phyloP scores from a whole-genome alignment of 2,329 filamentous ascomycete genomes.

The Neofusicoccum parvum region DNA sequence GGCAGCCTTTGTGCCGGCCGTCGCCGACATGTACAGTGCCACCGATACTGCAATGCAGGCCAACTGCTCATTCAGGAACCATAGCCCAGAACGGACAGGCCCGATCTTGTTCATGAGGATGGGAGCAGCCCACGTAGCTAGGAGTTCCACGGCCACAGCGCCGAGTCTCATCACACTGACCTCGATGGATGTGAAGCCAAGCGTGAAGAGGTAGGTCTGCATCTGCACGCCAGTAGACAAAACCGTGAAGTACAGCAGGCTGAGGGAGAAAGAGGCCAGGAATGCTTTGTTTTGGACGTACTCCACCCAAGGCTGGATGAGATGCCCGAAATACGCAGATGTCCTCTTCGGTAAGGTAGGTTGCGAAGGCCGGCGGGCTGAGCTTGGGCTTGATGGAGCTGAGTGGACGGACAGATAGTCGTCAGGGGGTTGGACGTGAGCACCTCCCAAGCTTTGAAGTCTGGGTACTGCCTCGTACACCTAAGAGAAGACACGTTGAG shows the following conservation, averaged over 20 bases:
- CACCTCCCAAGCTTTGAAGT: too few species aligned
- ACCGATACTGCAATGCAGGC: conserved; percentile 50
- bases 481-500: conserved; percentile 29
- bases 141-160: conserved; percentile 59
- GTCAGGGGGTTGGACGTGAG: neutral
- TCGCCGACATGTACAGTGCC: neutral
- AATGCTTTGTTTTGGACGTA: conserved; percentile 54
- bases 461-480: conserved; percentile 44
- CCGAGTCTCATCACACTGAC: conserved; percentile 58
- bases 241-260: conserved; percentile 62
- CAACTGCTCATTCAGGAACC: conserved; percentile 72
- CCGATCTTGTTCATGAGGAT: conserved; percentile 54
- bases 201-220: conserved; percentile 63
- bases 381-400: neutral
- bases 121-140: conserved; percentile 63
- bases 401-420: neutral
- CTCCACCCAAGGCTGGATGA: neutral
- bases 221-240: conserved; percentile 56
- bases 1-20: neutral
- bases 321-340: neutral
- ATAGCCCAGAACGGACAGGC: conserved; percentile 66
- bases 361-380: neutral
- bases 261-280: conserved; percentile 61
- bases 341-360: neutral
- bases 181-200: conserved; percentile 54